These are phyloP conservation scores for Alternaria sp. DNA, from an alignment of 2,329 filamentous ascomycete genomes.

Conservation along the genomic window DNA sequence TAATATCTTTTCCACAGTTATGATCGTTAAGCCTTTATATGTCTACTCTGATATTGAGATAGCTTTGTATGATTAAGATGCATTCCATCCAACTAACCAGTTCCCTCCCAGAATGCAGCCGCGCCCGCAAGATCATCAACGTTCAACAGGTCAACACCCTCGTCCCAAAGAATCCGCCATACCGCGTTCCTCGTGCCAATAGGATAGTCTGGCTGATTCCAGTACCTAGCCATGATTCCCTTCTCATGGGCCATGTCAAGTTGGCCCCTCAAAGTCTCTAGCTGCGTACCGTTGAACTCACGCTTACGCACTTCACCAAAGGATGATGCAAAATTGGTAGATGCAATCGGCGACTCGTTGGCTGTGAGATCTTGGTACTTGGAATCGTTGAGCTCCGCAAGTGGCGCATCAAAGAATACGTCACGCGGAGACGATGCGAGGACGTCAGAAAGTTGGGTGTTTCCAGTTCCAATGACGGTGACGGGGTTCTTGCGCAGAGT, in stretches of 20 bases:
- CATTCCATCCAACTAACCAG: constrained; percentile 19
- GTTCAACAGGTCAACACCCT: constrained; percentile 69
- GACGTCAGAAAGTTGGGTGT: constrained; percentile 54
- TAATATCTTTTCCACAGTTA: not conserved
- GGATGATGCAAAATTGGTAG: constrained; percentile 57
- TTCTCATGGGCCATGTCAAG: constrained; percentile 62
- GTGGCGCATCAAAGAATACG: constrained; percentile 69
- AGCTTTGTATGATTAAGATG: not conserved
- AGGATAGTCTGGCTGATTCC: constrained; percentile 66
- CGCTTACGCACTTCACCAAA: constrained; percentile 51
- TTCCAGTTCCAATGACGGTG: constrained; percentile 70
- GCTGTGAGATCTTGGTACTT: constrained; percentile 57
- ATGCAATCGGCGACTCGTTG: constrained; percentile 63
- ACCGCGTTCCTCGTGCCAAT: constrained; percentile 59
- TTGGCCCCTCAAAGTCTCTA: constrained; percentile 61
- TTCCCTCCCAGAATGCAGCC: constrained; percentile 53
- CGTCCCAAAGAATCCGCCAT: constrained; percentile 65
- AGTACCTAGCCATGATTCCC: constrained; percentile 69
- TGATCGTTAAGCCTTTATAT: not conserved
- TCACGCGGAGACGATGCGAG: constrained; percentile 48
- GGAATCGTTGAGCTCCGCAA: constrained; percentile 54
- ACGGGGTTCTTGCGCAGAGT: constrained; percentile 59
- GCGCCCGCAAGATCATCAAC: constrained; percentile 67
- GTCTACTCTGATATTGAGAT: not conserved
- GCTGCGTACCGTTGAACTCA: constrained; percentile 58